A percentile compares a stretch with the other conserved stretches of the same genome.
Conservation (phyloP, 495 filamentous ascomycete species). For the Trichoderma gamsii region DNA sequence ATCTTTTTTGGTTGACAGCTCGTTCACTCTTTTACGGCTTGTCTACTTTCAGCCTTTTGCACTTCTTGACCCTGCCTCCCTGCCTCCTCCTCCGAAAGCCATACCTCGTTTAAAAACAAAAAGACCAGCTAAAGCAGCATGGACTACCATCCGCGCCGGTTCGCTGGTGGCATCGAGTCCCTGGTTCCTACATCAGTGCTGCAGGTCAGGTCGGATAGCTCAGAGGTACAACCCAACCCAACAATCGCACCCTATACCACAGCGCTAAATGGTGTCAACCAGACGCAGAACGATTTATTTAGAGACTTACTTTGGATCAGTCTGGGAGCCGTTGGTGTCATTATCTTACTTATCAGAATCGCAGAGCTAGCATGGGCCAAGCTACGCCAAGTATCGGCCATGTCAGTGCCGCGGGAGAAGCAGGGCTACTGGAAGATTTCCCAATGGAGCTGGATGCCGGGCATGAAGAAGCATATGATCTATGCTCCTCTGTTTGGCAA, state of each 20-base stretch:
- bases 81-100: neutral
- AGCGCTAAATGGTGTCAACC: slow-evolving; percentile 47
- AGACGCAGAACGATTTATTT: slow-evolving; percentile 41
- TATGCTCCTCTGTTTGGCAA: slow-evolving; percentile 77
- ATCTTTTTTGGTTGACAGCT: neutral
- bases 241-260: slow-evolving; percentile 45
- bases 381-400: slow-evolving; percentile 43
- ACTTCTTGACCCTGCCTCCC: slow-evolving; percentile 3
- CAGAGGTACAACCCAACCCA: slow-evolving; percentile 21
- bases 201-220: slow-evolving; percentile 7
- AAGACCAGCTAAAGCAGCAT: slow-evolving; percentile 18
- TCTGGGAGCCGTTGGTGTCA: slow-evolving; percentile 40
- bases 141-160: slow-evolving; percentile 24
- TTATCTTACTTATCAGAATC: slow-evolving; percentile 40
- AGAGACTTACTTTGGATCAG: slow-evolving; percentile 45
- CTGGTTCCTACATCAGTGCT: slow-evolving; percentile 2
- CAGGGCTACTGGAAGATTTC: slow-evolving; percentile 45
- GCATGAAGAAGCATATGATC: slow-evolving; percentile 70
- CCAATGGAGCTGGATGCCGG: slow-evolving; percentile 46
- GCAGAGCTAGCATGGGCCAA: slow-evolving; percentile 38
- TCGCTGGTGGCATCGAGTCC: slow-evolving; percentile 20
- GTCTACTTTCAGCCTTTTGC: neutral
- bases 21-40: neutral
- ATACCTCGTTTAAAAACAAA: neutral
- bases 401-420: slow-evolving; percentile 37